Evolutionary conservation across 108 stramenopile genomes (phyloP).

Genomic region (Nitzschia sp.): DNA sequence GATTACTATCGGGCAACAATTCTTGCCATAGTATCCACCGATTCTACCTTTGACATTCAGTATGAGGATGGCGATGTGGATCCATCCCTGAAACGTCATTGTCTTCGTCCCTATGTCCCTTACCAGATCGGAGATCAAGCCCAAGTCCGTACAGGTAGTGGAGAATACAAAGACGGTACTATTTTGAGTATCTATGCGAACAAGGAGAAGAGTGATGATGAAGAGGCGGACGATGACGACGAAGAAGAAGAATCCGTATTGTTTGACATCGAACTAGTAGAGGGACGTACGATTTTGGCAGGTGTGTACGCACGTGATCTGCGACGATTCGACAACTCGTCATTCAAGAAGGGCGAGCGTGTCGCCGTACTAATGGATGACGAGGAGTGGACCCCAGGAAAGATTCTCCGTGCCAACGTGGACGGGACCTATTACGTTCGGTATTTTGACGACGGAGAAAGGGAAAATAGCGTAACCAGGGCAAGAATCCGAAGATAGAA

Average conservation of each 20-base stretch:
- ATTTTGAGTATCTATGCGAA: not conserved
- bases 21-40: slow-evolving; percentile 18
- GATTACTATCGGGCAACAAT: slow-evolving; percentile 44
- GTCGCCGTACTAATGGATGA: slow-evolving; percentile 21
- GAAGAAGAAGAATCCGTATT: not conserved
- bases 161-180: not conserved
- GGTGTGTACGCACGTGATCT: not conserved
- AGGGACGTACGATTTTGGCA: not conserved
- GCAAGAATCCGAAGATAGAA: not conserved
- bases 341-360: not conserved
- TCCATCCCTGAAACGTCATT: slow-evolving; percentile 8
- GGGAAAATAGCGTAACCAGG: not conserved
- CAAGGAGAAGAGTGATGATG: not conserved
- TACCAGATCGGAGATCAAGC: slow-evolving; percentile 27
- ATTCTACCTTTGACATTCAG: slow-evolving; percentile 28
- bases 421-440: slow-evolving; percentile 47
- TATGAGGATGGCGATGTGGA: slow-evolving; percentile 51
- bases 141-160: not conserved
- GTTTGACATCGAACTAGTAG: not conserved
- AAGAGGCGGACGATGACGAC: not conserved
- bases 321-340: not conserved
- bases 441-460: slow-evolving; percentile 38
- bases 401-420: slow-evolving; percentile 29
- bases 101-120: slow-evolving; percentile 30
- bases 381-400: slow-evolving; percentile 39